Base-by-base conservation (phyloP, 163 green algal genomes). In the Chlorella variabilis region DNA sequence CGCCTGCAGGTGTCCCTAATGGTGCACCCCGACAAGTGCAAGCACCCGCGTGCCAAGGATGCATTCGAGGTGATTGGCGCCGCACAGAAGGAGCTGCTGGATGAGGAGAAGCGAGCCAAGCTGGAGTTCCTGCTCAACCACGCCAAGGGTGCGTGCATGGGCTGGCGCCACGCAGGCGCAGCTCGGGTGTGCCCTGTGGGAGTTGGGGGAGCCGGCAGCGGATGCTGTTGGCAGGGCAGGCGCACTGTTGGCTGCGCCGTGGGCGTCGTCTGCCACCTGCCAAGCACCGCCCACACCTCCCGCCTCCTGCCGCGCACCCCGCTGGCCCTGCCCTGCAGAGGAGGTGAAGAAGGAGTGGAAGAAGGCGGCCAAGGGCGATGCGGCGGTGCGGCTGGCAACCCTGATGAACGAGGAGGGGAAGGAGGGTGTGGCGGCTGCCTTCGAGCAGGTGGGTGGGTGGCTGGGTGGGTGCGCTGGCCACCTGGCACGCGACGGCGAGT, bases 11-110 rank as follows among this genome's bases (percentile, higher is more conserved):
- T 95, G 0, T 98, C 94, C 1, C 88, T 99, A 1, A 87, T 98
- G 86, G 93, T 99, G 49, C 96, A 99, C 80, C 96, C 96, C 13
- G 96, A 99, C 92, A 99, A 99, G 89, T 99, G 96, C 91, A 93
- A 92, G 49, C 96, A 99, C 84, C 86, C 91, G 6, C 83, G 91
- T 27, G 96, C 96, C 20, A 90, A 94, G 42, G 91, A 94, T 23
- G 96, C 96, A 2, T 99, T 99, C 77, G 89, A 94, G 73, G 75
- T 77, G 13, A 86, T 98, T 36, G 93, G 92, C 17, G 86, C 92
- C 3, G 95, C 94, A 29, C 86, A 95, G 61, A 95, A 96, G 77
- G 78, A 93, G 54, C 82, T 98, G 20, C 65, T 91, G 65, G 87
- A 97, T 33, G 91, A 94, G 18, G 94, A 96, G 58, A 91, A 91